A percentile compares a stretch with the other conserved stretches of the same genome.
Conservation (phyloP, 2,329 filamentous ascomycete species). For the Graphium sp. region DNA sequence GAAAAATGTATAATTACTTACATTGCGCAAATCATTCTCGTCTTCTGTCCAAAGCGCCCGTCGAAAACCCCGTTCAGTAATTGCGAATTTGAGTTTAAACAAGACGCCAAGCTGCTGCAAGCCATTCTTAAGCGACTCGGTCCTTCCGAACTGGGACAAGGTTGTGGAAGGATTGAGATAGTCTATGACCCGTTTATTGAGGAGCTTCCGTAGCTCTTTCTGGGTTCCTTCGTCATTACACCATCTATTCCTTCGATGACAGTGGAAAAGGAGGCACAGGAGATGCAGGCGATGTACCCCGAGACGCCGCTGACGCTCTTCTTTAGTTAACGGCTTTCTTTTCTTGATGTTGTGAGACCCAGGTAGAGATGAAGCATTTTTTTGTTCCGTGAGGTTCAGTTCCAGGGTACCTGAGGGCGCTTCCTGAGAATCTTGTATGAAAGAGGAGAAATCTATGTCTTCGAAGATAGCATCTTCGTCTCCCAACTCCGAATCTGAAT, state of each 20-base stretch:
- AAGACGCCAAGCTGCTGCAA: constrained; percentile 50
- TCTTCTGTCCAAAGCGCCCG: constrained; percentile 62
- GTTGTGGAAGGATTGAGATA: constrained; percentile 52
- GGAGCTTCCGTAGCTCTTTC: constrained; percentile 41
- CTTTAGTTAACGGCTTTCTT: constrained; percentile 33
- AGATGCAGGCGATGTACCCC: constrained; percentile 79
- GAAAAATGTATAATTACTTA: constrained; percentile 15
- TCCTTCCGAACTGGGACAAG: constrained; percentile 57
- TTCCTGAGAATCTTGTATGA: too few relatives aligned
- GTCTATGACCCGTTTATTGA: constrained; percentile 47
- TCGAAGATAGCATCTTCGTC: constrained; percentile 27
- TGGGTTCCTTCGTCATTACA: constrained; percentile 66
- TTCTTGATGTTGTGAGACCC: constrained; percentile 1
- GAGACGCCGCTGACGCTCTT: constrained; percentile 40
- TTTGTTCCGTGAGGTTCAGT: constrained; percentile 33
- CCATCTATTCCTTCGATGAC: constrained; percentile 67
- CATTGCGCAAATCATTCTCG: constrained; percentile 39
- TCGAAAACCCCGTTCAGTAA: constrained; percentile 55
- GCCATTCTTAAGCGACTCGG: constrained; percentile 63
- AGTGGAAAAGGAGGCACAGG: constrained; percentile 65
- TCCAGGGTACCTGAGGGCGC: too few relatives aligned
- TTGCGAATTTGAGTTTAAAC: constrained; percentile 53
- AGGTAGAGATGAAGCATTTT: constrained; percentile 12
- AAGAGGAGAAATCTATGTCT: constrained; percentile 29
- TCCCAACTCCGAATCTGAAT: constrained; percentile 10